phyloP scores from a whole-genome alignment of 2,329 filamentous ascomycete species.

The Neopestalotiopsis sp. region DNA sequence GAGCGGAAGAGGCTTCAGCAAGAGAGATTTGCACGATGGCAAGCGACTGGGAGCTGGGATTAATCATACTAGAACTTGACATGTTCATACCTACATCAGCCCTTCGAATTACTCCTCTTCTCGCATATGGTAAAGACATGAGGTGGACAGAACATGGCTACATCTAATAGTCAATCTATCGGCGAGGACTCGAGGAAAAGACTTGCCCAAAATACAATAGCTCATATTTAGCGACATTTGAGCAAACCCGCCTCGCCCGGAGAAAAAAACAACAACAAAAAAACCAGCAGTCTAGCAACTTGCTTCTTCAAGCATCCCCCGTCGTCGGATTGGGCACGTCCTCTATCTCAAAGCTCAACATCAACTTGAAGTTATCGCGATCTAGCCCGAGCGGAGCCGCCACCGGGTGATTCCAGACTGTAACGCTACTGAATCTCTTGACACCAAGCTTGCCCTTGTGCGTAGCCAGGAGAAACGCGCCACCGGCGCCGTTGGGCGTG shows the following conservation, averaged over 20 bases:
- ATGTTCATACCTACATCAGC: not conserved
- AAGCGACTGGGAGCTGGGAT: not conserved
- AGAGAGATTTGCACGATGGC: not conserved
- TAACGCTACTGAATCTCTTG: not conserved
- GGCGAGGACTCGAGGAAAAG: not conserved
- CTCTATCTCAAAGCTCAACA: constrained; percentile 1
- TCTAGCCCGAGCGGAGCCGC: not conserved
- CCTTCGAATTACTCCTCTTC: not conserved
- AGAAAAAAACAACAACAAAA: not conserved
- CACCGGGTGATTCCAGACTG: constrained; percentile 14
- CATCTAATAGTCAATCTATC: not conserved
- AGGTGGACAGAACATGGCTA: not conserved
- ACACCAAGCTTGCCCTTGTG: constrained; percentile 6
- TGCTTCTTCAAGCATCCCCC: not conserved
- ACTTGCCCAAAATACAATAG: not conserved
- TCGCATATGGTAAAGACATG: not conserved
- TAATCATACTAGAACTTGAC: not conserved
- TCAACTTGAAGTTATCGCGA: not conserved
- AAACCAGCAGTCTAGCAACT: not conserved
- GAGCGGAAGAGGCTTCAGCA: not conserved
- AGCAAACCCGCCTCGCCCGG: not conserved
- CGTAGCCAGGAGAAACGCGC: constrained; percentile 6
- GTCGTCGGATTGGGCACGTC: not conserved
- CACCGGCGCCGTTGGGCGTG: constrained; percentile 5
- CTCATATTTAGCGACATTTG: not conserved